Base-by-base conservation (phyloP, 805 yeast genomes). In the Ogataea nonfermentans region DNA sequence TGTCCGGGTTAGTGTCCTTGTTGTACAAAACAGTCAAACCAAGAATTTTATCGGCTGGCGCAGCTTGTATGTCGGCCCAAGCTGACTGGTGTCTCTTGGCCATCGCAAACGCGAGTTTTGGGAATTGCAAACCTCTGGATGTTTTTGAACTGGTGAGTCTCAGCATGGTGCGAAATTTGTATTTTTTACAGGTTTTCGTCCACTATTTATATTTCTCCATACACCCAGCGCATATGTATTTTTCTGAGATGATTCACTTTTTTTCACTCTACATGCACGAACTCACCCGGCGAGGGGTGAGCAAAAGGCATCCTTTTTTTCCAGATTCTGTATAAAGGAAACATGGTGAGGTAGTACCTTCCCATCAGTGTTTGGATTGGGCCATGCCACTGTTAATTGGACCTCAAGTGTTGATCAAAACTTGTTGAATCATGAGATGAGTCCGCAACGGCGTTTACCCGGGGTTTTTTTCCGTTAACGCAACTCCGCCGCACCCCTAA, bases 41-140 rank as follows among this genome's bases (percentile, higher is more conserved):
- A 49, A 83, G 65, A 57, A 89, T 88, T 53, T 89, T 87, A 64
- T 89, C 97, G 12, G 95, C 88, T 33, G 95, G 93, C 6, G 86
- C 87, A 50, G 48, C 41, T 29, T 55, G 43, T 14, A 59, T 44
- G 20, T 46, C 32, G 6, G 62, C 60, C 64, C 64, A 59, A 19
- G 44, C 57, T 11, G 62, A 56, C 30, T 51, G 46, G 38, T 25
- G 32, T 52, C 62, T 57, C 35, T 35, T 47, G 29, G 48, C 45
- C 19, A 45, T 32, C 12, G 35, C 29, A 10, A 44, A 29, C 17
- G 44, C 26, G 20, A 27, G 9, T 32, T 29, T 26, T 9, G 41
- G 19, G 24, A 15, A 11, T n/a, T 31, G 32, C 11, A 40, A 25
- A 16, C 41, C 44, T 25, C 37, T 29, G 16, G 41, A 9, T 23